Base-by-base conservation (phyloP, 306 rosid species). In the Herpetospermum pedunculosum region DNA sequence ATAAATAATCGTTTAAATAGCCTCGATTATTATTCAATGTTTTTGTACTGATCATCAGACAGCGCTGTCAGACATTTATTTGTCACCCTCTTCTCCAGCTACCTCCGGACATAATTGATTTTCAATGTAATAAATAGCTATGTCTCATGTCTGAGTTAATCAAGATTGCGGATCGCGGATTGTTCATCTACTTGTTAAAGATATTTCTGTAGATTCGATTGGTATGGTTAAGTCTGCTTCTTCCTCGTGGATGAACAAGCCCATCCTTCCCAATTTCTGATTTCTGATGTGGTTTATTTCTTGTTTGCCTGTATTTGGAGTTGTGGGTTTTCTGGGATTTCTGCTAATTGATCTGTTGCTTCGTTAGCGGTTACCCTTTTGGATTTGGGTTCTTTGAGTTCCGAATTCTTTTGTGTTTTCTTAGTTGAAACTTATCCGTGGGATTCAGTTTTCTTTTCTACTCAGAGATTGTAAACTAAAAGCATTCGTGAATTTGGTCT, bases 261-360 rank as follows among this genome's bases (percentile, higher is more conserved):
- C 18, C 3, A 41, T 41, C 35, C 72, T 65, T 65, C 6, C 34
- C 6, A 23, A 21, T 38, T 65, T 65, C 12, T 65, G 52, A 65
- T 65, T 65, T 65, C 34, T 65, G 34, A 65, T 40, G n/a, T 19
- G 32, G 16, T 2, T 19, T 65, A n/a, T 65, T 19, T 38, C 3
- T 52, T 65, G 8, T 14, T 65, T 23, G 21, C 34, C 30, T 64
- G 71, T 19, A 38, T n/a, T 60, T 38, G 32, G 50, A 40, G 34
- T 21, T 65, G 19, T 37, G 72, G 49, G 72, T 19, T 65, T 65
- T 21, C 49, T 3, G 9, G 32, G 30, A 1, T 37, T 64, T 38
- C 32, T 37, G 72, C n/a, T 65, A 21, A 65, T 65, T 65, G 49
- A 65, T 32, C n/a, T 34, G 44, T 60, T 65, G 72, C 48, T 64